phyloP scores from a whole-genome alignment of 2,329 filamentous ascomycete genomes.

The Diaporthe aspalathi region DNA sequence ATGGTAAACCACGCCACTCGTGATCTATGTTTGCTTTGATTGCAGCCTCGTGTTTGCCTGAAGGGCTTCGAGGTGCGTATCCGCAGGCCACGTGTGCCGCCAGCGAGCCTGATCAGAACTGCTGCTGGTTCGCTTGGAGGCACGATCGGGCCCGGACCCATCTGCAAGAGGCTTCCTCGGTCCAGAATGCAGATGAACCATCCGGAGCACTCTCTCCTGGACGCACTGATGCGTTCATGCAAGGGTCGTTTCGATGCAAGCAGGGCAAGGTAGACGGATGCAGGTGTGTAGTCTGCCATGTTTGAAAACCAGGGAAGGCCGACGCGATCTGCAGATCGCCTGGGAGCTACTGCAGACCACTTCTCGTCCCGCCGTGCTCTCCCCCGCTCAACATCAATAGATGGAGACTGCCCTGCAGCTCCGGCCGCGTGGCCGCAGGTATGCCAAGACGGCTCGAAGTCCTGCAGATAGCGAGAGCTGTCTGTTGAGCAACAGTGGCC shows the following conservation, averaged over 20 bases:
- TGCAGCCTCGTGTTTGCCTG: not conserved
- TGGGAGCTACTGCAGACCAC: constrained; percentile 26
- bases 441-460: constrained; percentile 4
- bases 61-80: not conserved
- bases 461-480: not conserved
- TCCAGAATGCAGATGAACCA: not conserved
- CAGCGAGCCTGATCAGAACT: not conserved
- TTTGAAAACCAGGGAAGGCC: constrained; percentile 14
- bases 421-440: constrained; percentile 25
- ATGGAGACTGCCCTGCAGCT: constrained; percentile 13
- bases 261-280: constrained; percentile 15
- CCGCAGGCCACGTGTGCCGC: not conserved
- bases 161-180: not conserved
- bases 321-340: constrained; percentile 24
- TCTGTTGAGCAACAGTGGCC: not conserved
- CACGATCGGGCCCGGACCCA: not conserved
- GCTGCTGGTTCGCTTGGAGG: constrained; percentile 3
- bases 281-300: constrained; percentile 5
- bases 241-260: constrained; percentile 20
- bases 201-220: constrained; percentile 5
- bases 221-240: constrained; percentile 21
- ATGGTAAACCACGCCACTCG: not conserved
- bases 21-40: constrained; percentile 6
- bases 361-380: constrained; percentile 5
- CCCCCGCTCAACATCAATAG: constrained; percentile 22